A percentile compares a stretch with the other conserved stretches of the same genome.
Conservation (phyloP, 225 moss, liverwort and hornwort species). For the Antitrichia curtipendula region DNA sequence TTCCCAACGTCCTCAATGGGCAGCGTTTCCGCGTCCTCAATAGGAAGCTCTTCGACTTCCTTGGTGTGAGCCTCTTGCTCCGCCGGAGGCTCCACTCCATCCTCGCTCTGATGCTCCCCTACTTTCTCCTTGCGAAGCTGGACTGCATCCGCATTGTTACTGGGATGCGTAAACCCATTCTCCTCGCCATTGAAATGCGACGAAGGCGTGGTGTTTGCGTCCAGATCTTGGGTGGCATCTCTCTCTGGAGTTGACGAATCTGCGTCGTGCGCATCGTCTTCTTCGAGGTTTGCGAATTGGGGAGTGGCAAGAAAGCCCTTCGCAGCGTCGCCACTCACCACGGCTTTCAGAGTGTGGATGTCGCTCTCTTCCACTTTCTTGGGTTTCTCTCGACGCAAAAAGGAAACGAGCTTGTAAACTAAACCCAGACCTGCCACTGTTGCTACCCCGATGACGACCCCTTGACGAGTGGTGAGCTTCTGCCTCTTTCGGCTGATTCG, state of each 20-base stretch:
- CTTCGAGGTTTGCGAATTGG: slow-evolving; percentile 11
- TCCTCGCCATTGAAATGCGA: not conserved
- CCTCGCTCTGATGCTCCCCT: not conserved
- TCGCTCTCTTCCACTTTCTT: not conserved
- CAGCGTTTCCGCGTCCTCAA: not conserved
- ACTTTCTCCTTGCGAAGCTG: not conserved
- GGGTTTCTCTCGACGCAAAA: not conserved
- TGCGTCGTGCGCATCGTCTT: not conserved
- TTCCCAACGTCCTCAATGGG: not conserved
- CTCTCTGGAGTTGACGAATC: not conserved
- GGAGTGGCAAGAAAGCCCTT: not conserved
- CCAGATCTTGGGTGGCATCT: not conserved
- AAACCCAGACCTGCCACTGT: slow-evolving; percentile 22
- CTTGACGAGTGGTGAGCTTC: slow-evolving; percentile 8
- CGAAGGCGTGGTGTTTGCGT: not conserved
- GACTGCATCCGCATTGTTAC: not conserved
- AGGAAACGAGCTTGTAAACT: slow-evolving; percentile 12
- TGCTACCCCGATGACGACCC: slow-evolving; percentile 20
- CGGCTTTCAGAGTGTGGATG: slow-evolving; percentile 15
- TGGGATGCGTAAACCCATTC: not conserved
- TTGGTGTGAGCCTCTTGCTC: not conserved
- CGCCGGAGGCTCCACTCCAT: not conserved
- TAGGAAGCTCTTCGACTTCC: too few species aligned
- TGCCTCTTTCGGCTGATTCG: not conserved
- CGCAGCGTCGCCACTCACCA: slow-evolving; percentile 20